Evolutionary conservation across 331 rosid species (phyloP), one percentile per base, ranked within the genome.

Genomic region (Quercus lobata): DNA sequence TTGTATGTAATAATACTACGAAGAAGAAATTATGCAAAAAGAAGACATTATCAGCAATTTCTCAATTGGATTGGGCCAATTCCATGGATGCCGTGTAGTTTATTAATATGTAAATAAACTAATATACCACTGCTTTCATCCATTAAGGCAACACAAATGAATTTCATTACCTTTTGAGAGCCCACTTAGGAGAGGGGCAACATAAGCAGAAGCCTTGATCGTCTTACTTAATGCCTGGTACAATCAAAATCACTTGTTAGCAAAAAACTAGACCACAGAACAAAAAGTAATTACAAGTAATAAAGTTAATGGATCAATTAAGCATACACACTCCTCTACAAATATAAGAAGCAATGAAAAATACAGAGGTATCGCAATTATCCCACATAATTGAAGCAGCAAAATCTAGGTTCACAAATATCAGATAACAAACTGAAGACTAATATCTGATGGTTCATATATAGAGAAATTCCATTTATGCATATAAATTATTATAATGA

Each of bases 111-210:
- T 34, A 68, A 29, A 68, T 68, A 49, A n/a, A 68, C 12, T n/a
- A 19, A n/a, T 35, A 68, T 18, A 19, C 52, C 17, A 7, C 5
- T 68, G 72, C 53, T 35, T 35, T 65, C 71, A 30, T 10, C 49
- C 27, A 37, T 65, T 65, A 65, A 18, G 71, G 49, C 14, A 65
- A 32, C 49, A 65, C 21, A 65, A 30, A 4, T 65, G 7, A 68
- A 68, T 68, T 16, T 10, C 30, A 76, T 83, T 84, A 91, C 99
- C 97, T 86, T 90, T 91, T 34, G 98, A 90, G 63, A 91, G 84
- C 63, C 93, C 98, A 24, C 72, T 69, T 30, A 92, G 83, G 81
- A 88, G 87, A 83, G 94, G 91, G 71, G 84, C 76, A 71, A 85
- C 76, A 85, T 82, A 90, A 84, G 83, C 76, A 60, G 89, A 82